A percentile compares a stretch with the other conserved stretches of the same genome.
These are phyloP conservation scores for Aureobasidium sp. DNA, from an alignment of 2,329 filamentous ascomycete species.

Conservation along the genomic window DNA sequence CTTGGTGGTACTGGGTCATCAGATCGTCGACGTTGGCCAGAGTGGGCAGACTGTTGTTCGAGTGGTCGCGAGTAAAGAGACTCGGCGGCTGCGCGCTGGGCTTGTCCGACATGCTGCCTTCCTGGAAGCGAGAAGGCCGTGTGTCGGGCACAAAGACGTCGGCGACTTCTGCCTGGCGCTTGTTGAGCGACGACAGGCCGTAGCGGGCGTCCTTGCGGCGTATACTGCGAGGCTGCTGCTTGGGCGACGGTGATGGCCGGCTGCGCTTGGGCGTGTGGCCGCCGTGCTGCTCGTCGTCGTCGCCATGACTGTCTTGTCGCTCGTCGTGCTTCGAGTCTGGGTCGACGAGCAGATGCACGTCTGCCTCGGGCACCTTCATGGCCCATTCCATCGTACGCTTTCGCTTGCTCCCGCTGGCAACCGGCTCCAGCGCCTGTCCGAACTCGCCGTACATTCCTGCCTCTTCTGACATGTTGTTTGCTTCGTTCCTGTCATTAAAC, in stretches of 20 bases:
- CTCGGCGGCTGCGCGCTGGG: conserved; percentile 63
- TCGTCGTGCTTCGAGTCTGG: neutral
- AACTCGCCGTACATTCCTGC: conserved; percentile 13
- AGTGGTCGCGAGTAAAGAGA: conserved; percentile 50
- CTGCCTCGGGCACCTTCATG: conserved; percentile 7
- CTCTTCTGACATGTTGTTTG: conserved; percentile 7
- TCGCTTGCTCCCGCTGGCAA: conserved; percentile 8
- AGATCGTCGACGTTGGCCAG: conserved; percentile 32
- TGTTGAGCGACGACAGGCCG: conserved; percentile 30
- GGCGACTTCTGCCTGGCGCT: conserved; percentile 24
- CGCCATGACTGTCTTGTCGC: neutral
- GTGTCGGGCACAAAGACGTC: neutral
- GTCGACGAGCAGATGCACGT: neutral
- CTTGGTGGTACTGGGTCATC: conserved; percentile 33
- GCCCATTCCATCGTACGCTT: conserved; percentile 15
- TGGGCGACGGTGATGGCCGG: conserved; percentile 17
- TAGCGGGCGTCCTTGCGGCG: conserved; percentile 29
- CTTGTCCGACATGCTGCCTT: conserved; percentile 83
- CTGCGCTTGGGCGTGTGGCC: conserved; percentile 17
- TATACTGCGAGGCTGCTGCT: conserved; percentile 23
- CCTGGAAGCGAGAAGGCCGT: conserved; percentile 59
- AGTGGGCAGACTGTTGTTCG: conserved; percentile 19
- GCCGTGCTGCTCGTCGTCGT: neutral
- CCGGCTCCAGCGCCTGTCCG: neutral
- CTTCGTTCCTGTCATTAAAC: neutral